phyloP scores from a whole-genome alignment of 371 early-diverging fungal species.

The Capillidium heterosporum region DNA sequence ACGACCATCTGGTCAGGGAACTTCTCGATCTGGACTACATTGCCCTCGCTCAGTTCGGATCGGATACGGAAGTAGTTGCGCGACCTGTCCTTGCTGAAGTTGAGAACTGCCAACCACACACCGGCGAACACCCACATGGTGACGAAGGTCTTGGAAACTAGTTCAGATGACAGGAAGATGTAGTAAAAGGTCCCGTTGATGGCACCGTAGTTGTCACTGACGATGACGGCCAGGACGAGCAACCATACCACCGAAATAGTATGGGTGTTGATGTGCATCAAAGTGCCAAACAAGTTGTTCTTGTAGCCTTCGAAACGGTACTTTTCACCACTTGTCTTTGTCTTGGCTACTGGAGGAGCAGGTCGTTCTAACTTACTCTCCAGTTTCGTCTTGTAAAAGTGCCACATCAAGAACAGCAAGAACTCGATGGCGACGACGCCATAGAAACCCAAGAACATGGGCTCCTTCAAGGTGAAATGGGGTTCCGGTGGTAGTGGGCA shows the following conservation, averaged over 20 bases:
- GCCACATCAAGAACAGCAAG: constrained; percentile 22
- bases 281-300: constrained; percentile 27
- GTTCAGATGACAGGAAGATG: constrained; percentile 29
- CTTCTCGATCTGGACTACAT: constrained; percentile 41
- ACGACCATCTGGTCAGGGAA: constrained; percentile 24
- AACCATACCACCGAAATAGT: constrained; percentile 37
- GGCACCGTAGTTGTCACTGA: constrained; percentile 46
- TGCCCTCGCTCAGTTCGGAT: constrained; percentile 22
- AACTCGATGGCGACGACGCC: constrained; percentile 18
- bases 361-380: constrained; percentile 7
- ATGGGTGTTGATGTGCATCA: constrained; percentile 27
- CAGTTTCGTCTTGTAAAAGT: constrained; percentile 17
- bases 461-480: constrained; percentile 26
- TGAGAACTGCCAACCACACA: constrained; percentile 34
- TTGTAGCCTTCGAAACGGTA: constrained; percentile 42
- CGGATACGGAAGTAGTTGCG: constrained; percentile 45
- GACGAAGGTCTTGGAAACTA: constrained; percentile 36
- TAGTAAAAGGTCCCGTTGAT: constrained; percentile 15
- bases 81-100: constrained; percentile 18
- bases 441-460: constrained; percentile 37
- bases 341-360: constrained; percentile 8
- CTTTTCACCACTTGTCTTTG: constrained; percentile 19
- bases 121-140: constrained; percentile 47
- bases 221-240: constrained; percentile 41
- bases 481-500: constrained; percentile 27